Conservation (phyloP, 2,329 filamentous ascomycete genomes). For the Coleophoma crateriformis region DNA sequence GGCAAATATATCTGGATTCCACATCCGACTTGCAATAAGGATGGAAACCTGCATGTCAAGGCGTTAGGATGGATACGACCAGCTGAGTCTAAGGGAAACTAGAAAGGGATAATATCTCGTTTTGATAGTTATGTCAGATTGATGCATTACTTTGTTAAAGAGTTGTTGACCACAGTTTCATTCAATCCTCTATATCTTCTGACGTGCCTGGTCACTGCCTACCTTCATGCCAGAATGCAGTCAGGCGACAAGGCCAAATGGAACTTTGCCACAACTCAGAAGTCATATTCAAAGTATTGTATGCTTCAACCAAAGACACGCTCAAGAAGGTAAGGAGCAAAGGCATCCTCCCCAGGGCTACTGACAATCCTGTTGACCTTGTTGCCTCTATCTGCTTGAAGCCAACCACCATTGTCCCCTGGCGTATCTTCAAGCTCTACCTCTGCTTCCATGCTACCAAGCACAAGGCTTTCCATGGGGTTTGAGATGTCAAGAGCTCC, state of each 20-base stretch:
- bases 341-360: conserved; percentile 62
- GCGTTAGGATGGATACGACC: conserved; percentile 17
- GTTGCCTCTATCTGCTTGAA: conserved; percentile 71
- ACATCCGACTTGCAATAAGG: neutral
- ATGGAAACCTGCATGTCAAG: conserved; percentile 20
- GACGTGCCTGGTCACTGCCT: too few relatives aligned
- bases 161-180: too few relatives aligned
- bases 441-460: conserved; percentile 35
- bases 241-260: too few relatives aligned
- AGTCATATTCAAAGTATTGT: too few relatives aligned
- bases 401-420: conserved; percentile 72
- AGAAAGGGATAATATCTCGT: neutral
- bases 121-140: too few relatives aligned
- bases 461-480: conserved; percentile 27
- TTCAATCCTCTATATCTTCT: too few relatives aligned
- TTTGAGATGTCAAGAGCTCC: conserved; percentile 28
- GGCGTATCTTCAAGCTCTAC: conserved; percentile 49
- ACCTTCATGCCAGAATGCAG: too few relatives aligned
- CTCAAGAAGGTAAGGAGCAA: conserved; percentile 61
- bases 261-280: too few relatives aligned
- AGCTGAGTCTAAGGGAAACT: neutral
- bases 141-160: too few relatives aligned
- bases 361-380: conserved; percentile 68
- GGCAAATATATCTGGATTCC: conserved; percentile 1
- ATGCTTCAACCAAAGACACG: conserved; percentile 47